Conservation (phyloP, 2,329 filamentous ascomycete genomes). For the Fusarium acutatum region DNA sequence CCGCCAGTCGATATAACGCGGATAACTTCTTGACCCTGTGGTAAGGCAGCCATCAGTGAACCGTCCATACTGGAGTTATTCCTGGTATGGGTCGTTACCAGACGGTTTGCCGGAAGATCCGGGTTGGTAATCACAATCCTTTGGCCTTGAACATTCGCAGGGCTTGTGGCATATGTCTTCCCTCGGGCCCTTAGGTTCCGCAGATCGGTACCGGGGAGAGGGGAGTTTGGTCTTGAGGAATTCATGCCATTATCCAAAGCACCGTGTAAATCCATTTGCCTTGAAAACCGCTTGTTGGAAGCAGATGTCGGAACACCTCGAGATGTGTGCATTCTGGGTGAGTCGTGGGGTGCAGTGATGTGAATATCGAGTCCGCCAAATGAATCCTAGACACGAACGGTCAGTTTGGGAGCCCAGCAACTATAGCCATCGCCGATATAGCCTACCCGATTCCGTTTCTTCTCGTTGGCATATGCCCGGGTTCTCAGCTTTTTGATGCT, state of each 20-base stretch:
- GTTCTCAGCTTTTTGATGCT: constrained; percentile 85
- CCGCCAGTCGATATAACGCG: constrained; percentile 92
- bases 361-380: constrained; percentile 79
- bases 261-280: constrained; percentile 62
- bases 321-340: constrained; percentile 68
- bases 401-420: constrained; percentile 10
- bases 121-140: constrained; percentile 56
- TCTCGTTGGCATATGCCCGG: constrained; percentile 78
- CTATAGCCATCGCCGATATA: background rate
- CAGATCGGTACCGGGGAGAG: constrained; percentile 62
- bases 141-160: constrained; percentile 29
- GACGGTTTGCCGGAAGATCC: constrained; percentile 69
- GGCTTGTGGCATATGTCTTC: constrained; percentile 50
- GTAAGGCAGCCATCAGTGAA: constrained; percentile 85
- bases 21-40: constrained; percentile 87
- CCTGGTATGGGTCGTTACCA: constrained; percentile 75
- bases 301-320: constrained; percentile 54
- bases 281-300: constrained; percentile 70
- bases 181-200: constrained; percentile 61
- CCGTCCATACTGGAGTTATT: constrained; percentile 87
- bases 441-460: constrained; percentile 85
- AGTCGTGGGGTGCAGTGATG: constrained; percentile 49
- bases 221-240: constrained; percentile 76
- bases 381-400: constrained; percentile 69
- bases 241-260: constrained; percentile 58